Percentiles rank a stretch among this genome's conserved stretches.
These are phyloP conservation scores for Sarcodon aspratus DNA, from an alignment of 768 basidiomycete genomes.

Conservation along the genomic window DNA sequence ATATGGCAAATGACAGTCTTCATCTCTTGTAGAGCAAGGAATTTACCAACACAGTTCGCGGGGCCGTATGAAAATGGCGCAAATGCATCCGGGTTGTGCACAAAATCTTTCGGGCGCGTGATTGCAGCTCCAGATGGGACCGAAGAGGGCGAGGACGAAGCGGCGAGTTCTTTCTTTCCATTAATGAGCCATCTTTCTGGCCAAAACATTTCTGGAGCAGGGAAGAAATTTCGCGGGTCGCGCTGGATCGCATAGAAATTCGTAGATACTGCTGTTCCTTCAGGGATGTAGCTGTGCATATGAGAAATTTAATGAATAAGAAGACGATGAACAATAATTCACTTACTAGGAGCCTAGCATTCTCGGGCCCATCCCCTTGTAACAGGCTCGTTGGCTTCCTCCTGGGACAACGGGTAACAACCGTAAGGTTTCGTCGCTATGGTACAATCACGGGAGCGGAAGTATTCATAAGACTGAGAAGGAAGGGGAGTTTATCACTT, in stretches of 20 bases:
- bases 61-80: conserved; percentile 18
- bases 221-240: conserved; percentile 33
- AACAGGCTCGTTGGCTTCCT: conserved; percentile 21
- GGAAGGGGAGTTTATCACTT: neutral
- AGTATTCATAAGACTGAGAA: too few relatives aligned
- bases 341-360: conserved; percentile 22
- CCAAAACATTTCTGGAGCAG: conserved; percentile 25
- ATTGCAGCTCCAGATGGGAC: too few relatives aligned
- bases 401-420: conserved; percentile 31
- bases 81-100: conserved; percentile 5
- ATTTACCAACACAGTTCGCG: conserved; percentile 32
- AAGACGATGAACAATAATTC: neutral
- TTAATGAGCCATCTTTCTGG: conserved; percentile 28
- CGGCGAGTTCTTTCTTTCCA: too few relatives aligned
- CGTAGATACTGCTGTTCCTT: conserved; percentile 14
- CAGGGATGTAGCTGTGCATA: conserved; percentile 7
- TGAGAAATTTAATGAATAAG: neutral
- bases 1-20: conserved; percentile 24
- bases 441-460: too few relatives aligned
- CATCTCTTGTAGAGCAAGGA: conserved; percentile 25
- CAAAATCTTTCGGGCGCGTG: neutral
- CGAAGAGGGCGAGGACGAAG: neutral
- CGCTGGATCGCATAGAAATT: conserved; percentile 30
- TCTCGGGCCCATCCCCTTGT: conserved; percentile 14
- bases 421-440: conserved; percentile 31